Percentiles rank a stretch among this genome's conserved stretches.
Evolutionary conservation across 768 basidiomycete genomes (phyloP).

Genomic region (Inosperma sp.): DNA sequence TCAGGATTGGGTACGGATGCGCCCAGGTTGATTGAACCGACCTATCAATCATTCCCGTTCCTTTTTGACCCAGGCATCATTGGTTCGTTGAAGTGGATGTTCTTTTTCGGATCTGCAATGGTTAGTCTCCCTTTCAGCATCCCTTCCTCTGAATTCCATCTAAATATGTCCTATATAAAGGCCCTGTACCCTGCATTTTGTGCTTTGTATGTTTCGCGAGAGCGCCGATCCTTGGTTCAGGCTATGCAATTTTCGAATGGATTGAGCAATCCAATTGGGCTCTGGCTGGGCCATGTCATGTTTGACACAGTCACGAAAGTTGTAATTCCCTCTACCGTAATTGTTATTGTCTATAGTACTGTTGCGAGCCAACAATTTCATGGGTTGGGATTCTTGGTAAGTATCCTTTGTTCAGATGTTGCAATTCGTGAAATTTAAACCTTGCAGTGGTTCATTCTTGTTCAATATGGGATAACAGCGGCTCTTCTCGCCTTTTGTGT

Average conservation of each 20-base stretch:
- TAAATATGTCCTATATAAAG: slow-evolving; percentile 31
- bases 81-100: slow-evolving; percentile 65
- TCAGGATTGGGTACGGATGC: slow-evolving; percentile 35
- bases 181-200: slow-evolving; percentile 80
- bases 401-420: background rate
- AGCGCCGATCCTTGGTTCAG: slow-evolving; percentile 67
- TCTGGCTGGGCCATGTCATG: slow-evolving; percentile 77
- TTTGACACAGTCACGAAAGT: slow-evolving; percentile 66
- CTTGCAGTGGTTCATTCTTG: slow-evolving; percentile 62
- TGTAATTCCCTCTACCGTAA: slow-evolving; percentile 56
- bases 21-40: slow-evolving; percentile 53
- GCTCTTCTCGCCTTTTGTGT: slow-evolving; percentile 66
- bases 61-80: slow-evolving; percentile 49
- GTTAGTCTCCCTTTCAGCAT: slow-evolving; percentile 34
- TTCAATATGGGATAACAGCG: slow-evolving; percentile 65
- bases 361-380: slow-evolving; percentile 55
- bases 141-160: background rate
- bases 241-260: slow-evolving; percentile 83
- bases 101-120: slow-evolving; percentile 71
- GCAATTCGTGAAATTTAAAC: slow-evolving; percentile 2
- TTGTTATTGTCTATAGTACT: slow-evolving; percentile 56
- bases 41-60: slow-evolving; percentile 54
- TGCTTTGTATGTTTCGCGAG: slow-evolving; percentile 69
- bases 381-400: slow-evolving; percentile 60
- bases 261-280: slow-evolving; percentile 60